Evolutionary conservation across 2,329 filamentous ascomycete species (phyloP).

Genomic region (Pseudocercospora macadamiae): DNA sequence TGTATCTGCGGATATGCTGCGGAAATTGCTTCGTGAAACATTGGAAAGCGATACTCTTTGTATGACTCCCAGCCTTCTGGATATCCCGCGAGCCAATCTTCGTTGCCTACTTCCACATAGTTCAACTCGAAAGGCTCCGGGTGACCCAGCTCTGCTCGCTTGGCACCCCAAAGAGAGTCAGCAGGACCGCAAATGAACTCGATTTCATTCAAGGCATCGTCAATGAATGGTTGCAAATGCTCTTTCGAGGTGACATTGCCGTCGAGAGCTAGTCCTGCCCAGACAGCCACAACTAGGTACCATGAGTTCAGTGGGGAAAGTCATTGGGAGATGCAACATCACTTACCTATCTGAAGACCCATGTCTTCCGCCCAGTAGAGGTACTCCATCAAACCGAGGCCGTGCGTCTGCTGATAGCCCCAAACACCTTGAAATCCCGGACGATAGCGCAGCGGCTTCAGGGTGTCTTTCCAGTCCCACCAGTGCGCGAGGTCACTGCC

Average conservation of each 20-base stretch:
- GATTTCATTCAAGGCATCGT: constrained; percentile 64
- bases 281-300: constrained; percentile 63
- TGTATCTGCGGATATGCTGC: constrained; percentile 60
- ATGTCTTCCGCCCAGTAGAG: constrained; percentile 61
- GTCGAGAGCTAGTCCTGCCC: constrained; percentile 59
- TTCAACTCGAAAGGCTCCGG: constrained; percentile 63
- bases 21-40: constrained; percentile 63
- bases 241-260: constrained; percentile 51
- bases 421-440: constrained; percentile 61
- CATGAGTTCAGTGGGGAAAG: not conserved
- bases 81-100: constrained; percentile 60
- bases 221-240: constrained; percentile 53
- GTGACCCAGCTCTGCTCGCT: constrained; percentile 63
- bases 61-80: constrained; percentile 40
- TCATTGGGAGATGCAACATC: not conserved
- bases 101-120: constrained; percentile 69
- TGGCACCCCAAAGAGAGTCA: constrained; percentile 59
- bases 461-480: constrained; percentile 55
- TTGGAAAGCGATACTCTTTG: constrained; percentile 57
- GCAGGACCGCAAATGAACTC: constrained; percentile 63
- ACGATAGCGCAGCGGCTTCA: constrained; percentile 57
- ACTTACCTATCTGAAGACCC: constrained; percentile 20
- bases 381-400: constrained; percentile 65
- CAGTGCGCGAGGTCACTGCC: constrained; percentile 42
- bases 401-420: constrained; percentile 65